These are phyloP conservation scores for Spiraea crenata DNA, from an alignment of 331 rosid genomes.

Conservation along the genomic window DNA sequence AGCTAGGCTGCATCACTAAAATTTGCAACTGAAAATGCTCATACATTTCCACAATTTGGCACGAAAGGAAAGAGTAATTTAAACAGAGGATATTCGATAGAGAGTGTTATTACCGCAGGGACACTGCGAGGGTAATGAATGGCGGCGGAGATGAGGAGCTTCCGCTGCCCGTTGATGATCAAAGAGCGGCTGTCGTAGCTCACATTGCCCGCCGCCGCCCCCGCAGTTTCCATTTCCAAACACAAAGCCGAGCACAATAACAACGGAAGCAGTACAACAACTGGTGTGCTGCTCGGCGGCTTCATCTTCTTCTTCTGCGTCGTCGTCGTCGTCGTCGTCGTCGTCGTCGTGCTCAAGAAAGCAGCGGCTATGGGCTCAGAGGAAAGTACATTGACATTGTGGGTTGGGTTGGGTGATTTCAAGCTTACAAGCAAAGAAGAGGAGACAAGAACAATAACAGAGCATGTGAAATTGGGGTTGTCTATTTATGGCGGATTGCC, in stretches of 20 bases:
- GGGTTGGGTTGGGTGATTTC: not conserved
- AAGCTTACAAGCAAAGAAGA: no score
- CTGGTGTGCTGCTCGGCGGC: not conserved
- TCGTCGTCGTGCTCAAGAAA: not conserved
- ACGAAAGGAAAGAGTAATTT: not conserved
- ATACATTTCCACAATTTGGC: no score
- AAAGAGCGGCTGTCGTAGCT: conserved; percentile 82
- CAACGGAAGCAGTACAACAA: conserved; percentile 1
- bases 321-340: not conserved
- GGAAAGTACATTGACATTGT: not conserved
- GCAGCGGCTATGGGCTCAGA: not conserved
- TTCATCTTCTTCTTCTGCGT: conserved; percentile 10
- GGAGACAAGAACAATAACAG: not conserved
- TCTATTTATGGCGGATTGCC: not conserved
- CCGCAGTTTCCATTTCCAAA: not conserved
- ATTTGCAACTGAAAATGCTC: no score
- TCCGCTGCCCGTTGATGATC: conserved; percentile 66
- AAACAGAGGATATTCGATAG: not conserved
- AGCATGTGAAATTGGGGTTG: conserved; percentile 17
- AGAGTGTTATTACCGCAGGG: conserved; percentile 57
- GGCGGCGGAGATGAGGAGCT: conserved; percentile 90
- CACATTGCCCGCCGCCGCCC: conserved; percentile 44
- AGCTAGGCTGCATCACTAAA: not conserved
- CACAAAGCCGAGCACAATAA: conserved; percentile 25
- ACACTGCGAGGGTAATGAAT: conserved; percentile 96